Base-by-base conservation (phyloP, 1,139 yeast species). In the Suhomyces bokatorum region DNA sequence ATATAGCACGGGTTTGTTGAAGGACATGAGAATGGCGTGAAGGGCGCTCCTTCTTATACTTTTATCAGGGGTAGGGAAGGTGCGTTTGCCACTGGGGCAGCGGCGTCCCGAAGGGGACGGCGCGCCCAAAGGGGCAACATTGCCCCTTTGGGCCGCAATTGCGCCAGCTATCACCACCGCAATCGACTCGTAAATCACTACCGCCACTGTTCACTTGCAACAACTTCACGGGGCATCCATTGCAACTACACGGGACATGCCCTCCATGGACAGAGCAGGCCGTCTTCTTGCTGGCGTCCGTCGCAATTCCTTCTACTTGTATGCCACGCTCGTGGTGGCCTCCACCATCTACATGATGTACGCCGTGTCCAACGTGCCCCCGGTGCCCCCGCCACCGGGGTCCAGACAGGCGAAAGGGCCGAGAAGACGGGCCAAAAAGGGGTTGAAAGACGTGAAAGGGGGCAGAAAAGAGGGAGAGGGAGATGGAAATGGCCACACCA, bases 301-400 rank as follows among this genome's bases (percentile, higher is more conserved):
- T 50, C 59, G 67, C 41, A 64, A 64, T 39, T 73, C 75, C n/a
- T 69, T 72, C 43, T 63, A 69, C 50, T 35, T 70, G 22, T 73
- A 70, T 48, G 57, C 73, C 2, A 60, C 64, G 6, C 42, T 73
- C 11, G 59, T 73, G 10, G 47, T 69, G 24, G 59, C 58, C 3
- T 64, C 74, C 17, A 64, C 74, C 13, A 57, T 60, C 12, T 73
- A 69, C 53, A 63, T 69, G 32, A 61, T 69, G 47, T 49, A 60
- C 47, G 57, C 67, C 24, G 54, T 71, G 40, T 66, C 70, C 13
- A 59, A 63, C 28, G 47, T 67, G 36, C 72, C 74, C 3, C 57
- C 56, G 32, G 24, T 49, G n/a, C 49, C 49, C 6, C 46, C 52
- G 12, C 43, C 49, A 31, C 47, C 40, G 29, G 28, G 15, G 11